phyloP scores from a whole-genome alignment of 148 eudicot species.

The Heliosperma pusillum region DNA sequence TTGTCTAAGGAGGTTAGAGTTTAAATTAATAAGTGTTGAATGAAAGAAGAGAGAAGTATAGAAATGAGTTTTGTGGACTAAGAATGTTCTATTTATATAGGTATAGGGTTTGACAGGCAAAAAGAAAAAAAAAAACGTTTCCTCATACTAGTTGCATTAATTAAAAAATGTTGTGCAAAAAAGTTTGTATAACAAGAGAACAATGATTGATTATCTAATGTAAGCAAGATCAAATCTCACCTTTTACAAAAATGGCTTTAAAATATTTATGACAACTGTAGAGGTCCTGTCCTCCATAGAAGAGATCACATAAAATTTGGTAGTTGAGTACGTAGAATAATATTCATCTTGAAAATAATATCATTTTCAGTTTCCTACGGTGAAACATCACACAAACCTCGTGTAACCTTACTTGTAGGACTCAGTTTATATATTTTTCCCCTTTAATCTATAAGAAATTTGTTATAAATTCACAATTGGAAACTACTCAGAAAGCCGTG shows the following conservation, averaged over 20 bases:
- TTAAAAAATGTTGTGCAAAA: conserved; percentile 8
- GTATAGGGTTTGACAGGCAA: conserved; percentile 23
- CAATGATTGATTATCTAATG: conserved; percentile 58
- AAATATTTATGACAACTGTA: conserved; percentile 65
- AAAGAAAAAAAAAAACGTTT: neutral
- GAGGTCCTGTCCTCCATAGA: conserved; percentile 37
- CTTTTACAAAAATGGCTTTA: conserved; percentile 37
- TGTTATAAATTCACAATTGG: no score
- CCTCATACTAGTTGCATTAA: conserved; percentile 21
- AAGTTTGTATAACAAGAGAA: conserved; percentile 12
- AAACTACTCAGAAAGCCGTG: no score
- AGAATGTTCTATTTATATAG: conserved; percentile 24
- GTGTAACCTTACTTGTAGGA: neutral
- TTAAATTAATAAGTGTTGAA: neutral
- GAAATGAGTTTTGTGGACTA: conserved; percentile 26
- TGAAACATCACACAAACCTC: conserved; percentile 7
- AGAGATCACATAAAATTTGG: conserved; percentile 61
- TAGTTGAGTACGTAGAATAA: conserved; percentile 55
- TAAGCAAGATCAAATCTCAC: conserved; percentile 53
- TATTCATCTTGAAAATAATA: neutral
- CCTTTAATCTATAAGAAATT: no score
- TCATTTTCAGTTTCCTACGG: neutral
- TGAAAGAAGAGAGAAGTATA: conserved; percentile 17
- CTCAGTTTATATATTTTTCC: no score
- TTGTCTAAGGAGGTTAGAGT: neutral